Evolutionary conservation across 164 flowering plant species (phyloP).

Genomic region (Euptelea pleiosperma): DNA sequence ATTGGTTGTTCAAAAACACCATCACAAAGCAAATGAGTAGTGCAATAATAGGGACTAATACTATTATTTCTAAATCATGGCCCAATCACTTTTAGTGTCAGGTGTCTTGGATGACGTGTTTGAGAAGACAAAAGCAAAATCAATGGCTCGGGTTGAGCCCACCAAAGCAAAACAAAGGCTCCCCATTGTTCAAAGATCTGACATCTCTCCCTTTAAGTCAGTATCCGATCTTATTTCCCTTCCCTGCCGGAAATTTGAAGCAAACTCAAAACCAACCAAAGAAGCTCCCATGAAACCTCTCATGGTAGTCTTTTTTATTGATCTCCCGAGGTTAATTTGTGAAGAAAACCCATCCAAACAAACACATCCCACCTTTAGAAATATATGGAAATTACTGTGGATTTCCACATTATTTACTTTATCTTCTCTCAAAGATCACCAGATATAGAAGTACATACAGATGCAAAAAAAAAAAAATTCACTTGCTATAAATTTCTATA

Average conservation of each 20-base stretch:
- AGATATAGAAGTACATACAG: slow-evolving; percentile 23
- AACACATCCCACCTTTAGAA: no score
- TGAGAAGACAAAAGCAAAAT: slow-evolving; percentile 40
- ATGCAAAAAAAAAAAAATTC: slow-evolving; percentile 8
- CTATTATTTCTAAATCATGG: slow-evolving; percentile 41
- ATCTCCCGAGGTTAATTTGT: no score
- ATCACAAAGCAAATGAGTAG: slow-evolving; percentile 1
- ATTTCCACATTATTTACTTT: no score
- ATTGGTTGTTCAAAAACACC: no score
- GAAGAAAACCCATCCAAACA: no score
- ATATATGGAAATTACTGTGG: no score
- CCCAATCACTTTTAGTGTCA: slow-evolving; percentile 12
- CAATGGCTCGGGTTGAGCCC: slow-evolving; percentile 9
- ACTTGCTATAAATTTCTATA: slow-evolving; percentile 19
- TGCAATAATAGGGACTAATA: slow-evolving; percentile 10
- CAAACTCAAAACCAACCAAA: no score
- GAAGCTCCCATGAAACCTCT: no score
- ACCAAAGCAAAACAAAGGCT: slow-evolving; percentile 25
- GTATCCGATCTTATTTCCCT: slow-evolving; percentile 28
- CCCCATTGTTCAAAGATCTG: slow-evolving; percentile 20
- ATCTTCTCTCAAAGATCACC: slow-evolving; percentile 15
- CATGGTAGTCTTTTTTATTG: no score
- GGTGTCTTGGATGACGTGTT: slow-evolving; percentile 32
- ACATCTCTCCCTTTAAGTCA: slow-evolving; percentile 21
- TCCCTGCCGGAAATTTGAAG: no score